A percentile compares a stretch with the other conserved stretches of the same genome.
Conservation (phyloP, 192 early-diverging fungal species). For the Paraglomus brasilianum region DNA sequence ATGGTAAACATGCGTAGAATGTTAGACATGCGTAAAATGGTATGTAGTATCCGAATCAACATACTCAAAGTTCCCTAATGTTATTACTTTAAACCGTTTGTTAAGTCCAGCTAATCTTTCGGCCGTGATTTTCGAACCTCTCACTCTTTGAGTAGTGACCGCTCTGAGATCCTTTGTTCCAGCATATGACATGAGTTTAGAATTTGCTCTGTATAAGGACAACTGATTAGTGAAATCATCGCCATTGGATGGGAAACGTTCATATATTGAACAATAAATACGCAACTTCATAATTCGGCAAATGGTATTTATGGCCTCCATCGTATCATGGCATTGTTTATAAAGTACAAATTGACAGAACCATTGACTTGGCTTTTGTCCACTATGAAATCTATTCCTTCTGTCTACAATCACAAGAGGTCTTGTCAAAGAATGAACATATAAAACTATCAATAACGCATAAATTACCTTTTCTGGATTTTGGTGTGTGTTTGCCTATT, state of each 20-base stretch:
- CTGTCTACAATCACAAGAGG: conserved; percentile 24
- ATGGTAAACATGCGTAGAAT: conserved; percentile 7
- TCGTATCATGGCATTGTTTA: conserved; percentile 93
- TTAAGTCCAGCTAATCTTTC: conserved; percentile 59
- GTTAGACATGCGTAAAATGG: conserved; percentile 19
- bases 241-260: not conserved
- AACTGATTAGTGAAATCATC: not conserved
- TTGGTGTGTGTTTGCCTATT: conserved; percentile 45
- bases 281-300: conserved; percentile 48
- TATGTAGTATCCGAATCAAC: not conserved
- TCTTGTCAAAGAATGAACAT: not conserved
- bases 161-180: conserved; percentile 96
- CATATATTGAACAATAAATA: not conserved
- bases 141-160: conserved; percentile 83
- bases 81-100: conserved; percentile 50
- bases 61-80: conserved; percentile 73
- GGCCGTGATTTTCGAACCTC: conserved; percentile 59
- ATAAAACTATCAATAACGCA: not conserved
- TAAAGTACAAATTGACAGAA: conserved; percentile 84
- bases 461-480: conserved; percentile 34
- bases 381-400: conserved; percentile 28
- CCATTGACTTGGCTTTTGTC: conserved; percentile 44
- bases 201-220: conserved; percentile 36
- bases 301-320: conserved; percentile 73
- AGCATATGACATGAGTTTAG: conserved; percentile 73